Percentiles rank a stretch among this genome's conserved stretches.
phyloP scores from a whole-genome alignment of 345 rosid genomes.

The Linum tenue region DNA sequence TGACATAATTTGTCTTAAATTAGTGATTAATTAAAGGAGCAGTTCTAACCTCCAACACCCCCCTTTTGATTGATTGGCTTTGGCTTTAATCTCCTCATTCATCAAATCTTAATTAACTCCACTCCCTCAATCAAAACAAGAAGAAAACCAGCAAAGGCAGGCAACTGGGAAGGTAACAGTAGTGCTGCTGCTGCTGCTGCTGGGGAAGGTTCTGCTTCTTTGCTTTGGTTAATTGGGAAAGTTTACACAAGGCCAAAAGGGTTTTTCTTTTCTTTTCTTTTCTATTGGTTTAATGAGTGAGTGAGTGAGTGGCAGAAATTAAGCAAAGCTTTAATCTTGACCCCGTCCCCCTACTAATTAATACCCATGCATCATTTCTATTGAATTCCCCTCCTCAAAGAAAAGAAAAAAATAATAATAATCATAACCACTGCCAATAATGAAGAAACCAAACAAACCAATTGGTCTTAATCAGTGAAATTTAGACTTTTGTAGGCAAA shows the following conservation, averaged over 20 bases:
- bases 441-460: conserved; percentile 11
- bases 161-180: no score
- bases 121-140: no score
- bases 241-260: no score
- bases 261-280: neutral
- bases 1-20: neutral
- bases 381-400: neutral
- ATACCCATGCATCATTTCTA: neutral
- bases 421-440: neutral
- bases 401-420: neutral
- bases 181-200: no score
- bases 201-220: conserved; percentile 24
- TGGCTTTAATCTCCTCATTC: no score
- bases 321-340: conserved; percentile 20
- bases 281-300: neutral
- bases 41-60: conserved; percentile 25
- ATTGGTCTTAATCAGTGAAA: conserved; percentile 42
- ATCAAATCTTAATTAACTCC: no score
- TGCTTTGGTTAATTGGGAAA: conserved; percentile 14
- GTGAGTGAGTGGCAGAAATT: conserved; percentile 28
- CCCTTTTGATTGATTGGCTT: conserved; percentile 21
- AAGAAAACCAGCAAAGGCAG: no score
- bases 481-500: conserved; percentile 27
- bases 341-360: conserved; percentile 15
- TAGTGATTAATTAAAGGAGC: conserved; percentile 11